Conservation (phyloP, 441 rosid genomes). For the Manihot esculenta region DNA sequence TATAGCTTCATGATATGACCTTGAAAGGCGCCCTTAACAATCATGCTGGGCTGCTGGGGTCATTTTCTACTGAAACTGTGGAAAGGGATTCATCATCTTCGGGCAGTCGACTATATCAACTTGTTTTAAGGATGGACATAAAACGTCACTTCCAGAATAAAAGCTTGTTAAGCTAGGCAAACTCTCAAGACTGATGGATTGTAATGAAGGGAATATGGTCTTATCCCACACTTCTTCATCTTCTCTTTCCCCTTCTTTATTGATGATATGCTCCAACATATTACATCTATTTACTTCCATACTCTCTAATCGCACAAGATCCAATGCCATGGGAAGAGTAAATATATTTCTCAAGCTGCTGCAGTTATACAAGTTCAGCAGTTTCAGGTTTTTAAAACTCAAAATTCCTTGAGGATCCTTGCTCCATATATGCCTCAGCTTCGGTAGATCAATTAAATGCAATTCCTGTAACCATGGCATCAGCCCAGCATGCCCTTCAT, state of each 20-base stretch:
- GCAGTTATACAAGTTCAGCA: slow-evolving; percentile 4
- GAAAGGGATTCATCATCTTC: not conserved
- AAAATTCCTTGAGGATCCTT: too few relatives aligned
- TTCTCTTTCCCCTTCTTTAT: not conserved
- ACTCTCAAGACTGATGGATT: not conserved
- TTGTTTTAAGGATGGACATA: not conserved
- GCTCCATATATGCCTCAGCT: too few relatives aligned
- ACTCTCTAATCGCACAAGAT: not conserved
- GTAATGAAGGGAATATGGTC: slow-evolving; percentile 2
- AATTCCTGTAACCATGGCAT: too few relatives aligned
- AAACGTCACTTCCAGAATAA: slow-evolving; percentile 2
- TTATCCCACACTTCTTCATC: not conserved
- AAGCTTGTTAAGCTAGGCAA: slow-evolving; percentile 12
- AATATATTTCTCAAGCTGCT: slow-evolving; percentile 24
- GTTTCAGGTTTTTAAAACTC: slow-evolving; percentile 3
- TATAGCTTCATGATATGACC: too few relatives aligned
- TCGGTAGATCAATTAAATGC: too few relatives aligned
- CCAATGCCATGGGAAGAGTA: slow-evolving; percentile 9
- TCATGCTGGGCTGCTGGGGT: too few relatives aligned
- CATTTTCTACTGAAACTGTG: not conserved
- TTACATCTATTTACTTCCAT: slow-evolving; percentile 15
- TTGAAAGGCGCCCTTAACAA: too few relatives aligned
- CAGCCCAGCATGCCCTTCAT: too few relatives aligned
- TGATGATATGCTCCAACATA: slow-evolving; percentile 12
- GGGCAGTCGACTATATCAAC: not conserved